Conservation (phyloP, 768 basidiomycete species). For the Jaapia argillacea region DNA sequence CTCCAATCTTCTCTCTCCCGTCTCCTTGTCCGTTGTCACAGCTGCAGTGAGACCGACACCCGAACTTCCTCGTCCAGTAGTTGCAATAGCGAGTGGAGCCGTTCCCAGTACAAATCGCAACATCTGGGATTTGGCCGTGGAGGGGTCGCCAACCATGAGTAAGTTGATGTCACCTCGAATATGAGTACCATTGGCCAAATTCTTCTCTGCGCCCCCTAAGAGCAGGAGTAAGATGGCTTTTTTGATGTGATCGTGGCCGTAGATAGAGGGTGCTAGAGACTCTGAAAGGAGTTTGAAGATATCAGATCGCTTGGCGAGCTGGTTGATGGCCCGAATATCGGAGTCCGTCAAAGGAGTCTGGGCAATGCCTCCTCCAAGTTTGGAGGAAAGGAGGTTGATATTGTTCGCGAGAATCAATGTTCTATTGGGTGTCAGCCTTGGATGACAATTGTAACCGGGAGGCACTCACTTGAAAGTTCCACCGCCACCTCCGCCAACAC, state of each 20-base stretch:
- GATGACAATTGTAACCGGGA: slow-evolving; percentile 2
- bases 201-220: slow-evolving; percentile 96
- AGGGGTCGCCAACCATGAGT: slow-evolving; percentile 98
- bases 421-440: slow-evolving; percentile 28
- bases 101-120: slow-evolving; percentile 93
- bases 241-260: slow-evolving; percentile 94
- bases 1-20: slow-evolving; percentile 92
- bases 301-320: slow-evolving; percentile 77
- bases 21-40: slow-evolving; percentile 96
- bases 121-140: slow-evolving; percentile 96
- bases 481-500: slow-evolving; percentile 81
- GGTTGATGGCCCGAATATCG: slow-evolving; percentile 94
- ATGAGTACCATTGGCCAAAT: slow-evolving; percentile 93
- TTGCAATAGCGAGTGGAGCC: slow-evolving; percentile 95
- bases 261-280: slow-evolving; percentile 96
- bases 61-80: slow-evolving; percentile 95
- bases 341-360: slow-evolving; percentile 86
- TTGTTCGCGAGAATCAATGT: slow-evolving; percentile 93
- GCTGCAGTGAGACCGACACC: slow-evolving; percentile 98
- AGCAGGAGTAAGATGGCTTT: slow-evolving; percentile 86
- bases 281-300: slow-evolving; percentile 86
- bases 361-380: slow-evolving; percentile 90
- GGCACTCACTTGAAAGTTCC: slow-evolving; percentile 85
- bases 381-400: slow-evolving; percentile 88
- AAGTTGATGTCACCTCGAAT: slow-evolving; percentile 99